phyloP scores from a whole-genome alignment of 2,329 filamentous ascomycete genomes.

The Keithomyces neogunnii region DNA sequence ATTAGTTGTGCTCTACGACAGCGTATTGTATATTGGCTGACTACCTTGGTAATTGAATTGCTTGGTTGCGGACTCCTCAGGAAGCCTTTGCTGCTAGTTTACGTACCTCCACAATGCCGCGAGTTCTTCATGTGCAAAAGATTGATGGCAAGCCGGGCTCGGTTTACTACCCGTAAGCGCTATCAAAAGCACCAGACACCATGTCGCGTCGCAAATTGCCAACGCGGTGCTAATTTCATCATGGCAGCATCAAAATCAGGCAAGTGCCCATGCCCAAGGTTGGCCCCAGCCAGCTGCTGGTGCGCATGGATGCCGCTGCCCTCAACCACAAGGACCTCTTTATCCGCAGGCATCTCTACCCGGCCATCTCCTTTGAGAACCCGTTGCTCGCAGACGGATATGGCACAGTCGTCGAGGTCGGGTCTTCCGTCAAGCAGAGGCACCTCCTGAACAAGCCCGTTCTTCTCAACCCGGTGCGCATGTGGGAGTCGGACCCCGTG shows the following conservation, averaged over 20 bases:
- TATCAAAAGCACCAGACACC: too few relatives aligned
- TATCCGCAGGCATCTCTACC: constrained; percentile 87
- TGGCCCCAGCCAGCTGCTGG: constrained; percentile 58
- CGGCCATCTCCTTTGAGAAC: constrained; percentile 67
- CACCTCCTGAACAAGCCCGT: constrained; percentile 57
- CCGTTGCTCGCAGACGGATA: constrained; percentile 79
- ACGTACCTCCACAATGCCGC: constrained; percentile 33
- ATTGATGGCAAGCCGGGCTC: constrained; percentile 73
- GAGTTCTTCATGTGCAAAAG: constrained; percentile 55
- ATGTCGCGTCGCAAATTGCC: not conserved
- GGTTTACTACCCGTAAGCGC: constrained; percentile 69
- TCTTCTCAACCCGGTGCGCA: constrained; percentile 66
- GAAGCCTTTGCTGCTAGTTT: not conserved
- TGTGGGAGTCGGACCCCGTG: constrained; percentile 63
- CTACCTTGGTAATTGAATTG: not conserved
- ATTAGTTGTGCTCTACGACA: too few relatives aligned
- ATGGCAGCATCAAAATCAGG: constrained; percentile 46
- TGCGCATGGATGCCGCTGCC: constrained; percentile 69
- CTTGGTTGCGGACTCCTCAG: too few relatives aligned
- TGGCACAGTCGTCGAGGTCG: constrained; percentile 61
- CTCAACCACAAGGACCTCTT: constrained; percentile 96
- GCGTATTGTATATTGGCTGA: too few relatives aligned
- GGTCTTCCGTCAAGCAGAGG: constrained; percentile 32
- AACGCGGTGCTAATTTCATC: not conserved
- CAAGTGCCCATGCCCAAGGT: constrained; percentile 55